A percentile compares a stretch with the other conserved stretches of the same genome.
Conservation (phyloP, 2,329 filamentous ascomycete species). For the Furcasterigmium furcatum region DNA sequence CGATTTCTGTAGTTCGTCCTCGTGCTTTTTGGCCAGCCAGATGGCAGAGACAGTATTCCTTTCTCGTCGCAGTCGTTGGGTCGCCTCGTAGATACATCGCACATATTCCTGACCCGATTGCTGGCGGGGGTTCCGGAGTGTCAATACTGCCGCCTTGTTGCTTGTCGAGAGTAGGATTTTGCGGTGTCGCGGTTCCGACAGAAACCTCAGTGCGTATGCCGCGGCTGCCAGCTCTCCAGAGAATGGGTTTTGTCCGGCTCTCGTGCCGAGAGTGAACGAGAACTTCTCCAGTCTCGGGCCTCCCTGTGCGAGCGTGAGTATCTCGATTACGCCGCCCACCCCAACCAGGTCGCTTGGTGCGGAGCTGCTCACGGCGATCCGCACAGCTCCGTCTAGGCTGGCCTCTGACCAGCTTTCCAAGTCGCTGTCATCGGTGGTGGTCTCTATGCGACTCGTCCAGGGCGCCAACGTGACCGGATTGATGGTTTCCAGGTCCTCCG, state of each 20-base stretch:
- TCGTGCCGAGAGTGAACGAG: slow-evolving; percentile 13
- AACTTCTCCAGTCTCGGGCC: slow-evolving; percentile 8
- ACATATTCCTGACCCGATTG: slow-evolving; percentile 16
- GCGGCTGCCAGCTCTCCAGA: slow-evolving; percentile 13
- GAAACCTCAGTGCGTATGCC: slow-evolving; percentile 10
- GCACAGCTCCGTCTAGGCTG: background rate
- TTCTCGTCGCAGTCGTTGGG: slow-evolving; percentile 4
- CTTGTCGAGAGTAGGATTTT: slow-evolving; percentile 9
- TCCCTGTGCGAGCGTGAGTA: background rate
- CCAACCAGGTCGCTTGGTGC: slow-evolving; percentile 13
- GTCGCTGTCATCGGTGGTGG: slow-evolving; percentile 4
- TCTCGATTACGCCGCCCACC: slow-evolving; percentile 10
- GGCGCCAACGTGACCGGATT: slow-evolving; percentile 8
- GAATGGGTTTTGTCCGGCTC: slow-evolving; percentile 14
- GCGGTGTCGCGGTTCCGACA: slow-evolving; percentile 6
- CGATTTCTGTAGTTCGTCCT: background rate
- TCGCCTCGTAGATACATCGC: slow-evolving; percentile 13
- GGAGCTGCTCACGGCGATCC: slow-evolving; percentile 14
- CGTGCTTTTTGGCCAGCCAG: no score
- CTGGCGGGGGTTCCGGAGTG: slow-evolving; percentile 11
- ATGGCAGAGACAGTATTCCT: background rate
- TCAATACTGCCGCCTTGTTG: slow-evolving; percentile 13
- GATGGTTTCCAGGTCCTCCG: slow-evolving; percentile 9
- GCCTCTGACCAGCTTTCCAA: background rate
- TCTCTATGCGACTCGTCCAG: slow-evolving; percentile 6